Evolutionary conservation across 768 basidiomycete species (phyloP), one percentile per base, ranked within the genome.

Genomic region (Daedaleopsis sinensis): DNA sequence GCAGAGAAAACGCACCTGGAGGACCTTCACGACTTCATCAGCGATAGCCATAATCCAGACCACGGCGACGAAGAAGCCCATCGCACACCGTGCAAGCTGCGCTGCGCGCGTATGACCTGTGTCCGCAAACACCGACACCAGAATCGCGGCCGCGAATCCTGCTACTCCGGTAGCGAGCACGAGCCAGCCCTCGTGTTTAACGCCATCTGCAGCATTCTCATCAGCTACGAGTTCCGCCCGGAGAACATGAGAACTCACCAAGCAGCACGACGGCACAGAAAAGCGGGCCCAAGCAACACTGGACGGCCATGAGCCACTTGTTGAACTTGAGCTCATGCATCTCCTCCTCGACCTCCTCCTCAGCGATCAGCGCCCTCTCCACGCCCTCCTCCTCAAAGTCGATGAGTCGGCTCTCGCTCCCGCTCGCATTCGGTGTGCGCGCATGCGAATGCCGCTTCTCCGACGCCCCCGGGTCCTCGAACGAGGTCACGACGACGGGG

Each of bases 21-120:
- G 82, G 12, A 98, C 88, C 51, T 90, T 84, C 35, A 98, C 94
- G 2, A 96, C 94, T 72, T 98, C 96, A 71, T 97, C 95, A 1
- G 96, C 95, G 51, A 98, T 95, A 7, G 91, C 94, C 87, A 98
- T 96, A 67, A 99, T 98, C 96, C 97, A 99, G 9, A 98, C 88
- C 62, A 98, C 85, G 3, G 94, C 82, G 27, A 96, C 89, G 21
- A 88, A 72, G 76, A 99, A 99, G 0, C 97, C 96, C 81, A 96
- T 88, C 23, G 87, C 89, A 70, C 94, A 96, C 11, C 95, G 83
- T 11, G 83, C 80, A 75, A 94, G 80, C 58, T 85, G 82, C 49
- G 84, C 80, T 15, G 82, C 69, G 6, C 81, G 78, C 63, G 85
- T 80, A 19, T 80, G 77, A 3, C 91, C 89, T 44, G 82, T 80